These are phyloP conservation scores for Colletotrichum orbiculare DNA, from an alignment of 2,329 filamentous ascomycete species.

Conservation along the genomic window DNA sequence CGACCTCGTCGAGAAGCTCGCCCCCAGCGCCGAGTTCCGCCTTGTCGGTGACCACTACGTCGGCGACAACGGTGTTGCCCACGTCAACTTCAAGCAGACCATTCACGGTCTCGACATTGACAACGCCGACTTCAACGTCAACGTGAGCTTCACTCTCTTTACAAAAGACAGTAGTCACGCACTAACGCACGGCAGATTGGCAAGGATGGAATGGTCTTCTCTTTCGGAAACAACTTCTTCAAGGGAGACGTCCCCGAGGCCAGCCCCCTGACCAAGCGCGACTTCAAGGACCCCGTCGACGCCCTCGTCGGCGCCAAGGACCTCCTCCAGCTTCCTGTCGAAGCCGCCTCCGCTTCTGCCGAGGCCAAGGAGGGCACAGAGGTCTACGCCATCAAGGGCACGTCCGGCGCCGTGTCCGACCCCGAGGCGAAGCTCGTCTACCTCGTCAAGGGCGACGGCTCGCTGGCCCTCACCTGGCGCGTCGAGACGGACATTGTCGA, in stretches of 20 bases:
- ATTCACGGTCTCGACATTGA: slow-evolving; percentile 63
- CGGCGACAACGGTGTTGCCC: slow-evolving; percentile 60
- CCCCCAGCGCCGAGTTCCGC: slow-evolving; percentile 53
- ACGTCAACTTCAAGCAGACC: slow-evolving; percentile 67
- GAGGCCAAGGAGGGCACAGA: slow-evolving; percentile 42
- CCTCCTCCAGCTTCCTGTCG: slow-evolving; percentile 46
- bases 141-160: slow-evolving; percentile 51
- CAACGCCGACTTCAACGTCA: slow-evolving; percentile 66
- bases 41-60: slow-evolving; percentile 59
- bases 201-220: slow-evolving; percentile 62
- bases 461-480: slow-evolving; percentile 60
- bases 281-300: slow-evolving; percentile 53
- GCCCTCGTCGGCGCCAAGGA: slow-evolving; percentile 55
- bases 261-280: slow-evolving; percentile 51
- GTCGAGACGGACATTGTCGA: slow-evolving; percentile 62
- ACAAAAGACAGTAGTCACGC: slow-evolving; percentile 1
- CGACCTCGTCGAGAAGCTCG: slow-evolving; percentile 48
- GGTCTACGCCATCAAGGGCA: slow-evolving; percentile 53
- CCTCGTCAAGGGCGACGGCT: slow-evolving; percentile 56
- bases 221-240: slow-evolving; percentile 60
- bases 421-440: slow-evolving; percentile 64
- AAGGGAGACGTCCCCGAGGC: slow-evolving; percentile 54
- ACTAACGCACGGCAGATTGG: slow-evolving; percentile 49
- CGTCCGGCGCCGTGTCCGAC: slow-evolving; percentile 56
- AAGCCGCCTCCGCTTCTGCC: slow-evolving; percentile 42